Base-by-base conservation (phyloP, 2,329 filamentous ascomycete species). In the Nigrospora sphaerica region DNA sequence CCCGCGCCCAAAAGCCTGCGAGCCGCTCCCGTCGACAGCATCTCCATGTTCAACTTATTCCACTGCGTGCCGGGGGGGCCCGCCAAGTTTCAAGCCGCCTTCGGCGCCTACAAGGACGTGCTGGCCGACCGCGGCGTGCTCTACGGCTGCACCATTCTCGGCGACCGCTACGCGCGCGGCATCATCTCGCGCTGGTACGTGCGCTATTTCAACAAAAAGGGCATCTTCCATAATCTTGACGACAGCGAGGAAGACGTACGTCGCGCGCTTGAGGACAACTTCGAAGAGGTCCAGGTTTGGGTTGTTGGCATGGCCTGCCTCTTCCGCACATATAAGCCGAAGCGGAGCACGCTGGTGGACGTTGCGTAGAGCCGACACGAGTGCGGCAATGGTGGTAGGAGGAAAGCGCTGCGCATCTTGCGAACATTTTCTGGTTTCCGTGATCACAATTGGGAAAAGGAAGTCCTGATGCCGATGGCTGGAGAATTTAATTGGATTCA, bases 21-120 rank as follows among this genome's bases (percentile, higher is more conserved):
- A n/a, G 51, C 52, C 34, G 53, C 49, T 2, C 53, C 52, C 39
- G 74, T 69, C 50, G 64, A 70, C 51, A 68, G 68, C 1, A 66
- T 75, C 44, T 66, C 65, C 13, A 59, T 70, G 55, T 70, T 69
- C 52, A 71, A 67, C 50, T 49, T 72, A 4, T 56, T 71, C n/a
- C 69, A 72, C 52, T 72, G 69, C 52, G 49, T 72, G 11, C 68
- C 68, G 0, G 61, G 60, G 0, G 58, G 60, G 1, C 19, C 19
- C 19, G 41, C 46, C 4, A 47, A 49, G 6, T 69, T 70, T 49
- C 46, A 59, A 12, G 38, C 32, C 11, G 56, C 67, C 2, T 59
- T 71, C 18, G 45, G 37, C 7, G 53, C 57, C 6, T 57, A 66
- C 41, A 67, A 63, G 50, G 47, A 52, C 2, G 46, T 61, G 7